Percentiles rank a stretch among this genome's conserved stretches.
Conservation (phyloP, 2,329 filamentous ascomycete species). For the Metarhizium brunneum region DNA sequence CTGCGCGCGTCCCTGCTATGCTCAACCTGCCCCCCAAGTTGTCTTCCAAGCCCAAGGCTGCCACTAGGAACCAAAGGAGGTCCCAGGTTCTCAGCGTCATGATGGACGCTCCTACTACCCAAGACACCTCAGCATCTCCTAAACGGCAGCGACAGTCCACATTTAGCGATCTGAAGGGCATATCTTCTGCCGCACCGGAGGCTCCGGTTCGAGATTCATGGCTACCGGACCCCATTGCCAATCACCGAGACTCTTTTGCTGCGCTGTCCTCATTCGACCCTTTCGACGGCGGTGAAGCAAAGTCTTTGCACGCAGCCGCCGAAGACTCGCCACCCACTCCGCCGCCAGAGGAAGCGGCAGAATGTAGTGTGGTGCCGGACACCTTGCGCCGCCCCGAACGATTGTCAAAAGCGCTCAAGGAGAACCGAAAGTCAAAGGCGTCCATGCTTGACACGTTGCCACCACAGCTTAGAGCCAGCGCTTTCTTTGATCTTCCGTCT, state of each 20-base stretch:
- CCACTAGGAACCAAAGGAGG: conserved; percentile 58
- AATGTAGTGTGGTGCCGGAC: conserved; percentile 10
- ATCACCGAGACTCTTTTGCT: conserved; percentile 25
- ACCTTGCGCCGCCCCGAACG: conserved; percentile 24
- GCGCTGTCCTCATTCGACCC: conserved; percentile 20
- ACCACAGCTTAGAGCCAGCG: conserved; percentile 79
- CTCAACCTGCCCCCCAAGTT: conserved; percentile 84
- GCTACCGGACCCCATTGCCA: conserved; percentile 37
- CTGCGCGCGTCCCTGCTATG: conserved; percentile 87
- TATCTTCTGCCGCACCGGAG: conserved; percentile 10
- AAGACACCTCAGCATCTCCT: conserved; percentile 1
- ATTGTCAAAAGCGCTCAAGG: conserved; percentile 20
- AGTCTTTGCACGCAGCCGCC: conserved; percentile 7
- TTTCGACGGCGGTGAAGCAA: conserved; percentile 9
- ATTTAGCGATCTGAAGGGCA: conserved; percentile 11
- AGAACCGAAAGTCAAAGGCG: conserved; percentile 24
- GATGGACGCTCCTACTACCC: conserved; percentile 16
- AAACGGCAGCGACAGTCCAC: conserved; percentile 14
- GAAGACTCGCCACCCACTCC: conserved; percentile 5
- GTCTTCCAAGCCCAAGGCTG: conserved; percentile 60
- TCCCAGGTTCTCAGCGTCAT: conserved; percentile 64
- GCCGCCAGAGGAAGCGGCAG: conserved; percentile 10
- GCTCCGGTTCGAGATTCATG: conserved; percentile 22
- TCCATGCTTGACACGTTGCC: conserved; percentile 43
- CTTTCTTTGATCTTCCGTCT: conserved; percentile 72